Percentiles rank a stretch among this genome's conserved stretches.
Evolutionary conservation across 768 basidiomycete species (phyloP).

Genomic region (Calocybe cyanea): DNA sequence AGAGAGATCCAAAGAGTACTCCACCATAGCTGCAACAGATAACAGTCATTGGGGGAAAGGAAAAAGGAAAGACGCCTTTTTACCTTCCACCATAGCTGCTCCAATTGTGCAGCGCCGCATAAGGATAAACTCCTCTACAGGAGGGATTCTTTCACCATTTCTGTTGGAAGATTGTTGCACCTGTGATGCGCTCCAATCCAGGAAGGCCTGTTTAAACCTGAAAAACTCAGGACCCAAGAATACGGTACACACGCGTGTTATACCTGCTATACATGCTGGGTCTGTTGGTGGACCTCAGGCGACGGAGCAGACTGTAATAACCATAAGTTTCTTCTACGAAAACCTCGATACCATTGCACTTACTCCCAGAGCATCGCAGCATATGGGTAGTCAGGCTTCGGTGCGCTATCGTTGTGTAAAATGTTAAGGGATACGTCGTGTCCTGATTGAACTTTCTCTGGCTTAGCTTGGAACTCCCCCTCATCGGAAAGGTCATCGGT

Average conservation of each 20-base stretch:
- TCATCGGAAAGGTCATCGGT: slow-evolving; percentile 24
- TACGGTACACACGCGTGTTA: not conserved
- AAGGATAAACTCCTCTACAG: slow-evolving; percentile 16
- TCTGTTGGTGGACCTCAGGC: not conserved
- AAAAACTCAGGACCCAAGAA: not conserved
- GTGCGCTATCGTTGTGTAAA: slow-evolving; percentile 7
- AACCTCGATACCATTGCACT: too few species aligned
- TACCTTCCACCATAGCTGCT: slow-evolving; percentile 16
- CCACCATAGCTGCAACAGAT: slow-evolving; percentile 15
- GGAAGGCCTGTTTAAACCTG: slow-evolving; percentile 14
- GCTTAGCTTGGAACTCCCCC: slow-evolving; percentile 18
- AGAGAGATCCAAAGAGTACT: slow-evolving; percentile 15
- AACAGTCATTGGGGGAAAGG: not conserved
- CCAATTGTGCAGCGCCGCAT: slow-evolving; percentile 17
- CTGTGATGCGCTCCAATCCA: slow-evolving; percentile 11
- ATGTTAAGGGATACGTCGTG: slow-evolving; percentile 14
- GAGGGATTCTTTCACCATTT: slow-evolving; percentile 7
- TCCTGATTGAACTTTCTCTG: slow-evolving; percentile 17
- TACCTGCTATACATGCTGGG: slow-evolving; percentile 6
- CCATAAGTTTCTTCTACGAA: not conserved
- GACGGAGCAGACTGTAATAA: not conserved
- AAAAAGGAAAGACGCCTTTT: not conserved
- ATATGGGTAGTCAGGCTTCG: slow-evolving; percentile 1
- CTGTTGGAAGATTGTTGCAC: slow-evolving; percentile 9
- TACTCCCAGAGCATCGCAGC: slow-evolving; percentile 9